These are phyloP conservation scores for Penicillium coffeae DNA, from an alignment of 495 filamentous ascomycete species.

Conservation along the genomic window DNA sequence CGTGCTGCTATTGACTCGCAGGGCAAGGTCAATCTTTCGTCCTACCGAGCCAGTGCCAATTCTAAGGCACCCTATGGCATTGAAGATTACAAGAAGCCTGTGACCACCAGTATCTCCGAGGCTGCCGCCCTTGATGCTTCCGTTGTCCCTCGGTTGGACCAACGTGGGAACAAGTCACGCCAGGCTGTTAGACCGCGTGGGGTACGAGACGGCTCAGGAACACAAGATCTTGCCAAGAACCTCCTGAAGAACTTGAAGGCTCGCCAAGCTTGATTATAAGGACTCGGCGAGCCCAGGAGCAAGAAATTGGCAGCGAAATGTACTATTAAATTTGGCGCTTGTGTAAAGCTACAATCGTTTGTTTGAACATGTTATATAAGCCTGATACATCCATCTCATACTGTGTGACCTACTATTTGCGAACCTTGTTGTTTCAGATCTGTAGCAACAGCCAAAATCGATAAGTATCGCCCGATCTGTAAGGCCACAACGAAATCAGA, in stretches of 20 bases:
- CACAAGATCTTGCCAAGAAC: constrained; percentile 33
- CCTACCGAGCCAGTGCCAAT: constrained; percentile 40
- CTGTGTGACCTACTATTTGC: constrained; percentile 2
- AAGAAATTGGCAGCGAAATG: constrained; percentile 18
- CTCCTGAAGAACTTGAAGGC: constrained; percentile 28
- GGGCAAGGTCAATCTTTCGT: constrained; percentile 53
- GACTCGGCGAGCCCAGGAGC: no score
- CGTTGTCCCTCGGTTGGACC: constrained; percentile 33
- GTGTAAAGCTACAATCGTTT: constrained; percentile 32
- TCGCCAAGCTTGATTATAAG: no score
- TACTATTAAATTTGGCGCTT: constrained; percentile 40
- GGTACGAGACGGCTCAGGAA: no score
- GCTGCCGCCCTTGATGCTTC: constrained; percentile 21
- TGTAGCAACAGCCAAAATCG: no score
- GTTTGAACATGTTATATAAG: constrained; percentile 33
- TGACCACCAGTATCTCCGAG: constrained; percentile 21
- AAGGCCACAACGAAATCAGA: no score
- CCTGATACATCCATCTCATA: constrained; percentile 17
- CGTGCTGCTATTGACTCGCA: constrained; percentile 55
- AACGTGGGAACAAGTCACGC: no score
- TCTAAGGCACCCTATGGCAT: constrained; percentile 49
- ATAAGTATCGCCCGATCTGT: no score
- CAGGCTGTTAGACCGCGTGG: no score
- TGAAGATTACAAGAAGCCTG: constrained; percentile 32
- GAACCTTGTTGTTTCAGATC: not conserved